Evolutionary conservation across 139 green algal species (phyloP).

Genomic region (Tetratostichococcus sp.): DNA sequence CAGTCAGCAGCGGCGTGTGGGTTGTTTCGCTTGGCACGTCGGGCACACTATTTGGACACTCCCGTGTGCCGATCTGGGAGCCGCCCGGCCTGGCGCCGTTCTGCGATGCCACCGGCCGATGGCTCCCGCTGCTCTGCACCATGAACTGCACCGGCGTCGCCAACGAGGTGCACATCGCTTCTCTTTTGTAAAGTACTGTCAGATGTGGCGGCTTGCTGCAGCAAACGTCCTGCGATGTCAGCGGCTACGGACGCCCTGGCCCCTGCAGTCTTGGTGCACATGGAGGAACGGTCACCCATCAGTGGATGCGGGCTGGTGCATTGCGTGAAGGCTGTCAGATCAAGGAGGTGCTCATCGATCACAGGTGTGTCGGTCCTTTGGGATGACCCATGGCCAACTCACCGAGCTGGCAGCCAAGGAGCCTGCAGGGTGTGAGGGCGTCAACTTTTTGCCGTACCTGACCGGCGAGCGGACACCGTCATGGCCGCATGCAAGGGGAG

Average conservation of each 20-base stretch:
- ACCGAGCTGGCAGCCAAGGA: constrained; percentile 53
- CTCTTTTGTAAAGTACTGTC: too few species aligned
- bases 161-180: constrained; percentile 55
- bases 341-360: neutral
- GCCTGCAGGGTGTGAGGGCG: constrained; percentile 58
- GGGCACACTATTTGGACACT: too few species aligned
- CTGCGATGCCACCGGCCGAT: constrained; percentile 69
- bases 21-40: constrained; percentile 78
- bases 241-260: too few species aligned
- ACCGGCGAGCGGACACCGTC: constrained; percentile 83
- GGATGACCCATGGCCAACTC: constrained; percentile 49
- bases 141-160: constrained; percentile 78
- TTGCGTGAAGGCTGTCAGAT: too few species aligned
- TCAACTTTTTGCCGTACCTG: constrained; percentile 80
- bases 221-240: too few species aligned
- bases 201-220: too few species aligned
- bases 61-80: too few species aligned
- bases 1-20: constrained; percentile 39
- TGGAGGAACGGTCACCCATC: too few species aligned
- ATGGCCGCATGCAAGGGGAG: constrained; percentile 73
- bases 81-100: constrained; percentile 75
- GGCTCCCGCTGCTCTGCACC: constrained; percentile 81
- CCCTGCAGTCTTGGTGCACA: too few species aligned
- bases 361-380: constrained; percentile 45
- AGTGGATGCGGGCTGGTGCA: too few species aligned